phyloP scores from a whole-genome alignment of 1,284 basidiomycete genomes.

The Sanguinoderma infundibulare region DNA sequence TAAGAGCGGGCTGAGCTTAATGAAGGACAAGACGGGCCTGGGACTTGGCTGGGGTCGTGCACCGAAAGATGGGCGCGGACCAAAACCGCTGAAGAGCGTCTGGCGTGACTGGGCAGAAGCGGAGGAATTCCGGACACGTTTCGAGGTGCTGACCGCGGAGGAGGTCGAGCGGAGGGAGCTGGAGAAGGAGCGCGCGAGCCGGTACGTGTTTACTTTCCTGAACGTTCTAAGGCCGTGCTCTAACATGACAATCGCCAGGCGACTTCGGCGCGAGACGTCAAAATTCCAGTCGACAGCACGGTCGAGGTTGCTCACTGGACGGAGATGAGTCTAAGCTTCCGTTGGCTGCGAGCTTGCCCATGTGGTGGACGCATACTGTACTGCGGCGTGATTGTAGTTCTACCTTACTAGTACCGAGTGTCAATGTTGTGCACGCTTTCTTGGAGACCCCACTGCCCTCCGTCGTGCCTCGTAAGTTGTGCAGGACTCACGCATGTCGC shows the following conservation, averaged over 20 bases:
- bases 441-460: background rate
- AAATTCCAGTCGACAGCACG: conserved; percentile 67
- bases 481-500: background rate
- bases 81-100: conserved; percentile 83
- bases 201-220: conserved; percentile 29
- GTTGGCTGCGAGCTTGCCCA: background rate
- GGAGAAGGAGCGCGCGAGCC: conserved; percentile 81
- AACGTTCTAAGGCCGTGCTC: conserved; percentile 3
- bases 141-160: conserved; percentile 86
- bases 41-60: conserved; percentile 73
- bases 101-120: conserved; percentile 97
- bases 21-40: conserved; percentile 81
- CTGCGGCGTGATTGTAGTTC: conserved; percentile 11
- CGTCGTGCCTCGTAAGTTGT: background rate
- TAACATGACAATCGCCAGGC: conserved; percentile 42
- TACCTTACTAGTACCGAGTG: conserved; percentile 9
- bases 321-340: conserved; percentile 9
- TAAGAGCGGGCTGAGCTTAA: conserved; percentile 52
- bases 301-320: conserved; percentile 35
- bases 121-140: conserved; percentile 89
- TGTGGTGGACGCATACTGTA: conserved; percentile 12
- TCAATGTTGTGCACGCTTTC: background rate
- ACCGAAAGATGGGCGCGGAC: conserved; percentile 74
- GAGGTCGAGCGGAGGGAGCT: conserved; percentile 89
- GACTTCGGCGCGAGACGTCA: conserved; percentile 74